Evolutionary conservation across 768 basidiomycete species (phyloP).

Genomic region (Suillus americanus): DNA sequence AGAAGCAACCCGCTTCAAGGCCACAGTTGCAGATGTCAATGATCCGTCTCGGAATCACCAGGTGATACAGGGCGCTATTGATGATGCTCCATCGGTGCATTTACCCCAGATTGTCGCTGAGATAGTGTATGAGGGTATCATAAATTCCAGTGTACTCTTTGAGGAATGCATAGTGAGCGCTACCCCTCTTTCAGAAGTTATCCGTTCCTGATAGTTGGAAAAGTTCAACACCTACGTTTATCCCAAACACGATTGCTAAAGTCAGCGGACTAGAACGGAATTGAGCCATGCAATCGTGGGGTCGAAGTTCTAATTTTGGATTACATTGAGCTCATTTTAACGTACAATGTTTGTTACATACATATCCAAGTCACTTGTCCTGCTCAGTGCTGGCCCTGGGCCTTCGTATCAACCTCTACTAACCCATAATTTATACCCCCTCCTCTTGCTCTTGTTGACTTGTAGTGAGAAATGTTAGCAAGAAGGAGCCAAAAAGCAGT

Average conservation of each 20-base stretch:
- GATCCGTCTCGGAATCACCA: conserved; percentile 16
- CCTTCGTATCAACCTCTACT: not conserved
- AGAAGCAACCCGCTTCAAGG: conserved; percentile 28
- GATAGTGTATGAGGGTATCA: conserved; percentile 17
- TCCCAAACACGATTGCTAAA: too few species aligned
- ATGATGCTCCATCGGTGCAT: conserved; percentile 16
- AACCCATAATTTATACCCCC: not conserved
- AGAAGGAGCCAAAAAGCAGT: not conserved
- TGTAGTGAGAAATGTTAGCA: not conserved
- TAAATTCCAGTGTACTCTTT: conserved; percentile 23
- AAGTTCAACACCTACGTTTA: not conserved
- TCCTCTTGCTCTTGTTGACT: not conserved
- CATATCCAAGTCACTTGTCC: not conserved
- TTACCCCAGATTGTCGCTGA: conserved; percentile 25
- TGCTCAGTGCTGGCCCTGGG: not conserved
- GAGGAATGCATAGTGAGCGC: conserved; percentile 23
- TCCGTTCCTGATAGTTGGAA: not conserved
- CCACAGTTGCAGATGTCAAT: conserved; percentile 13
- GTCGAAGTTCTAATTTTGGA: too few species aligned
- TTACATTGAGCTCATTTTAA: too few species aligned
- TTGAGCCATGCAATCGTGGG: too few species aligned
- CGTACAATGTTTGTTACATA: too few species aligned
- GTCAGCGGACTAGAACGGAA: too few species aligned
- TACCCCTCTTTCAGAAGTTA: too few species aligned
- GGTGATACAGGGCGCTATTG: conserved; percentile 20